Evolutionary conservation across 169 alveolate species (phyloP).

Genomic region (Cryptosporidium meleagridis): DNA sequence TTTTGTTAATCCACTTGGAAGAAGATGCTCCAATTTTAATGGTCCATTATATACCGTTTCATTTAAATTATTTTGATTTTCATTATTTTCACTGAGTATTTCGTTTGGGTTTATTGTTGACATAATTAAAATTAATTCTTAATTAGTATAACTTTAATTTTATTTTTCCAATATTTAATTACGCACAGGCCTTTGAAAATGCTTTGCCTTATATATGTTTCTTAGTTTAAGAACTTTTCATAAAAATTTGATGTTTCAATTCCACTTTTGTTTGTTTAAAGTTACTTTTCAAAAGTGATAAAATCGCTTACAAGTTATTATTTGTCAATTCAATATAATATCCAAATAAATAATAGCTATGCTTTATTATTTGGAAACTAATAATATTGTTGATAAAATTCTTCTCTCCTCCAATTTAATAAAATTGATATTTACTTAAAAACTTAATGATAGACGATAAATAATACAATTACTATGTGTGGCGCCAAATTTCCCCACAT

Average conservation of each 20-base stretch:
- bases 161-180: background rate
- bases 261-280: background rate
- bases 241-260: background rate
- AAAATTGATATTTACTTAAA: too few species aligned
- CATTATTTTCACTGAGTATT: conserved; percentile 1
- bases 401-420: background rate
- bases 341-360: background rate
- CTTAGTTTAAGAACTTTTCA: background rate
- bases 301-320: background rate
- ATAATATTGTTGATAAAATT: background rate
- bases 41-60: conserved; percentile 77
- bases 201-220: background rate
- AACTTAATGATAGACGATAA: background rate
- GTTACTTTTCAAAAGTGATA: background rate
- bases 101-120: conserved; percentile 51
- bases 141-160: background rate
- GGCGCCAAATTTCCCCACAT: conserved; percentile 71
- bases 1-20: conserved; percentile 86
- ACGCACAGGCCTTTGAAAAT: background rate
- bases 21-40: conserved; percentile 83
- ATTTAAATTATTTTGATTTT: conserved; percentile 37
- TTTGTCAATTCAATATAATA: background rate
- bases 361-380: background rate
- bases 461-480: background rate
- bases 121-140: conserved; percentile 7